Evolutionary conservation across 2,329 filamentous ascomycete genomes (phyloP).

Genomic region (Colletotrichum liriopes): DNA sequence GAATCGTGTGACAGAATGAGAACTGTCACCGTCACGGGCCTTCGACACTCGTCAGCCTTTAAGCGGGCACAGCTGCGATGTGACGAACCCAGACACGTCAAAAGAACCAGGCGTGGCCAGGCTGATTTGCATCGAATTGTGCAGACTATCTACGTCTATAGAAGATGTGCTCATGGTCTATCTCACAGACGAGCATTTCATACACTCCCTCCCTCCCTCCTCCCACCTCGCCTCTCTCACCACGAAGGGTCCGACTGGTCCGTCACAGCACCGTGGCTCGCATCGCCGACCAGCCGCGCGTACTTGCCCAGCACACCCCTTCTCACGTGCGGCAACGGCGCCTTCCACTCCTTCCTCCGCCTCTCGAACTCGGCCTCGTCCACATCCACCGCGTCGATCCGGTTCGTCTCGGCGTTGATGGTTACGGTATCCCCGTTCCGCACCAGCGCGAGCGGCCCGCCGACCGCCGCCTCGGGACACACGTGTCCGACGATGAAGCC

Average conservation of each 20-base stretch:
- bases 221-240: slow-evolving; percentile 18
- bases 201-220: not conserved
- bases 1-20: too few relatives aligned
- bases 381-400: slow-evolving; percentile 76
- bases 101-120: not conserved
- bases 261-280: slow-evolving; percentile 91
- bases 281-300: slow-evolving; percentile 88
- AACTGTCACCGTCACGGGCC: too few relatives aligned
- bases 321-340: slow-evolving; percentile 80
- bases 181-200: not conserved
- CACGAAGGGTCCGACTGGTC: slow-evolving; percentile 64
- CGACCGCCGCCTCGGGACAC: slow-evolving; percentile 89
- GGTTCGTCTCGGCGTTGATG: slow-evolving; percentile 87
- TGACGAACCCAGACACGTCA: too few relatives aligned
- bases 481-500: slow-evolving; percentile 97
- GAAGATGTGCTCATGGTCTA: not conserved
- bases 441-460: slow-evolving; percentile 90
- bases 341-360: slow-evolving; percentile 77
- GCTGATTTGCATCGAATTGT: not conserved
- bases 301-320: slow-evolving; percentile 94
- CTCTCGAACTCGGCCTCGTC: slow-evolving; percentile 78
- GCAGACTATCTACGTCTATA: not conserved
- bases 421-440: slow-evolving; percentile 85
- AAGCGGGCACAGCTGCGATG: too few relatives aligned
- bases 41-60: too few relatives aligned